Percentiles rank a stretch among this genome's conserved stretches.
These are phyloP conservation scores for Sporobolomyces roseus DNA, from an alignment of 768 basidiomycete genomes.

Conservation along the genomic window DNA sequence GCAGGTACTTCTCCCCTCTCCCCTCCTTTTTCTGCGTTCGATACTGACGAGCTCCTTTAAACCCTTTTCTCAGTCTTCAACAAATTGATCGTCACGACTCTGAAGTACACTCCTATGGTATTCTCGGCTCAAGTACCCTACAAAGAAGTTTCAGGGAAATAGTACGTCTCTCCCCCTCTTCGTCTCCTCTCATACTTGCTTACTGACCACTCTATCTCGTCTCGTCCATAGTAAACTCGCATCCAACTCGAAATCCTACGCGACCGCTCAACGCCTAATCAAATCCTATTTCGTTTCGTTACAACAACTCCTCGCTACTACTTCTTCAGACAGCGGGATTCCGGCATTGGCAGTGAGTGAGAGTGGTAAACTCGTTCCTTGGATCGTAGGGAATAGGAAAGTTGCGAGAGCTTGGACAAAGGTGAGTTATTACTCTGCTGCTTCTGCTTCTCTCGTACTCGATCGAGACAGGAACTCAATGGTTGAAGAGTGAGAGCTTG, in stretches of 20 bases:
- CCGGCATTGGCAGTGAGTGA: constrained; percentile 68
- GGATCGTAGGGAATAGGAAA: constrained; percentile 76
- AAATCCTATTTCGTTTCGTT: constrained; percentile 85
- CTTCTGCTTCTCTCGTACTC: neutral
- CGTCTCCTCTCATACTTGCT: neutral
- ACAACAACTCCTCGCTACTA: constrained; percentile 69
- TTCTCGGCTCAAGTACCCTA: constrained; percentile 82
- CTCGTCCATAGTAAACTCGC: constrained; percentile 66
- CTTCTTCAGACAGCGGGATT: constrained; percentile 53
- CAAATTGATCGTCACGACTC: constrained; percentile 78
- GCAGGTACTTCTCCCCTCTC: constrained; percentile 57
- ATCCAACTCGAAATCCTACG: constrained; percentile 72
- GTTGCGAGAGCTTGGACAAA: constrained; percentile 82
- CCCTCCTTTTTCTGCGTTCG: neutral
- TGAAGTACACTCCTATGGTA: constrained; percentile 85
- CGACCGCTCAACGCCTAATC: constrained; percentile 77
- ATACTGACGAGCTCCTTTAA: neutral
- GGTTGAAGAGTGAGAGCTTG: too few relatives aligned
- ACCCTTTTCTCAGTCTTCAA: constrained; percentile 66
- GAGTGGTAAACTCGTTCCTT: constrained; percentile 83
- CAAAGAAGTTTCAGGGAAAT: constrained; percentile 79
- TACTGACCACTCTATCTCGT: constrained; percentile 8
- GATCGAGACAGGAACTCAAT: neutral
- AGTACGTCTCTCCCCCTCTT: constrained; percentile 57
- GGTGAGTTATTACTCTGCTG: constrained; percentile 51